A percentile compares a stretch with the other conserved stretches of the same genome.
phyloP scores from a whole-genome alignment of 345 rosid genomes.

The Aquilaria yunnanensis region DNA sequence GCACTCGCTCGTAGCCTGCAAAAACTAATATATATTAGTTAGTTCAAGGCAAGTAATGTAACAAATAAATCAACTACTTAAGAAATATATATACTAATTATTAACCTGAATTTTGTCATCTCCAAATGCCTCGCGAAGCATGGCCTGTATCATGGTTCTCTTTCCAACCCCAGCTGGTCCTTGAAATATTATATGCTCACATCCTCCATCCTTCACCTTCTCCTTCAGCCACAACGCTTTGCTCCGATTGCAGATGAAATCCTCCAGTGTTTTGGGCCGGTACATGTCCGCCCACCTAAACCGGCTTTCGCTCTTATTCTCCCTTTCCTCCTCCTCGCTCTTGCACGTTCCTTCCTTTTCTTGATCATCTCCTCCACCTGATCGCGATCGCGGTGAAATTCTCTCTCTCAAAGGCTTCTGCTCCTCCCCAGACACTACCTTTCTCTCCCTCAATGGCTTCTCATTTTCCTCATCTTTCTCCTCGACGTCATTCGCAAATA shows the following conservation, averaged over 20 bases:
- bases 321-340: constrained; percentile 5
- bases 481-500: too few relatives aligned
- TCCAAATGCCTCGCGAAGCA: constrained; percentile 48
- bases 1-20: constrained; percentile 36
- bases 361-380: neutral
- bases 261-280: constrained; percentile 36
- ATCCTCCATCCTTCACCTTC: constrained; percentile 22
- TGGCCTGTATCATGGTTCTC: constrained; percentile 57
- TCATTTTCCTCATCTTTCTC: constrained; percentile 6
- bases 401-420: constrained; percentile 3
- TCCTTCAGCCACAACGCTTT: constrained; percentile 31
- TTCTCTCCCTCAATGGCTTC: constrained; percentile 79
- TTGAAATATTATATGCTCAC: constrained; percentile 47
- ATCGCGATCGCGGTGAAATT: neutral
- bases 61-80: neutral
- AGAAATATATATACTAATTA: too few relatives aligned
- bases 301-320: neutral
- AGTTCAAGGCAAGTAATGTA: neutral
- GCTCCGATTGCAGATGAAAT: constrained; percentile 51
- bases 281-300: constrained; percentile 44
- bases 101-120: constrained; percentile 35
- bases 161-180: constrained; percentile 64
- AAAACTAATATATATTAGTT: constrained; percentile 2
- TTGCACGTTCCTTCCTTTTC: neutral
- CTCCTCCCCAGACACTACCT: neutral